phyloP scores from a whole-genome alignment of 192 early-diverging fungal genomes.

The Coemansia umbellata region DNA sequence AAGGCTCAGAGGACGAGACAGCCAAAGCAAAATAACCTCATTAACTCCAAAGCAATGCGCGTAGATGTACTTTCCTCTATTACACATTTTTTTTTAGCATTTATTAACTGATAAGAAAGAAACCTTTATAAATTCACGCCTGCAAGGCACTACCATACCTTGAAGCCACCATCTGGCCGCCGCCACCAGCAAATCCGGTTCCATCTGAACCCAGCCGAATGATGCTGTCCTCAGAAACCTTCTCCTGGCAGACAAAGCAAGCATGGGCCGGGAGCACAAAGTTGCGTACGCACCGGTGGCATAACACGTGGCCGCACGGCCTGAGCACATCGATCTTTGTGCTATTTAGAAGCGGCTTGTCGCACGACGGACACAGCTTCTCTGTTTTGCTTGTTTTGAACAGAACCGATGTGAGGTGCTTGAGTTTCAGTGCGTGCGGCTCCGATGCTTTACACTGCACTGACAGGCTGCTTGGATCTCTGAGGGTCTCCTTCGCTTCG shows the following conservation, averaged over 20 bases:
- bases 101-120: constrained; percentile 2
- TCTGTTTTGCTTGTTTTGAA: constrained; percentile 19
- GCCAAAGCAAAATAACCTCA: no score
- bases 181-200: constrained; percentile 38
- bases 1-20: no score
- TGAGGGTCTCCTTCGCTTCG: neutral
- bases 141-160: constrained; percentile 38
- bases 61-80: no score
- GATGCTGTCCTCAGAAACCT: constrained; percentile 1
- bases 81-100: no score
- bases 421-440: constrained; percentile 21
- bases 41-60: no score
- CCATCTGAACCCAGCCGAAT: constrained; percentile 31
- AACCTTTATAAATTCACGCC: constrained; percentile 12
- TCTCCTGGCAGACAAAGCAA: constrained; percentile 46
- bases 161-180: constrained; percentile 43
- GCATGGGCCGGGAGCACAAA: constrained; percentile 23
- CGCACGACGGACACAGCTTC: constrained; percentile 45
- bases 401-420: constrained; percentile 19
- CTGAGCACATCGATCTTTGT: constrained; percentile 30
- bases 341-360: constrained; percentile 35
- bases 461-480: constrained; percentile 5
- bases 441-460: constrained; percentile 26
- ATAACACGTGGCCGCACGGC: constrained; percentile 41
- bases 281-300: constrained; percentile 36